Evolutionary conservation across 768 basidiomycete species (phyloP), one percentile per base, ranked within the genome.

Genomic region (Trametes cinnabarina): DNA sequence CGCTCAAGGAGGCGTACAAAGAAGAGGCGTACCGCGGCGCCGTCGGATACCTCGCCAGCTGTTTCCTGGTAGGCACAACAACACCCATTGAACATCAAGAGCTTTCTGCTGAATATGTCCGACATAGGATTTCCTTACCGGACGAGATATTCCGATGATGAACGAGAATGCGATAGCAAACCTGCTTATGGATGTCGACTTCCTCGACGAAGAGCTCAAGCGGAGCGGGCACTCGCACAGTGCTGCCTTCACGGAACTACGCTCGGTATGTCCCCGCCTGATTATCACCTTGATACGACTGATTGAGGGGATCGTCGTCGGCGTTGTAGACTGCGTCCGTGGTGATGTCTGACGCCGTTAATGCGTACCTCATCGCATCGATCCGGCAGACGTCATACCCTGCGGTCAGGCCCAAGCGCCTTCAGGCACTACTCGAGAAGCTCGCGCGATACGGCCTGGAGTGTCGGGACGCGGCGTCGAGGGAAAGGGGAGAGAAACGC

Each of bases 141-240:
- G 91, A 10, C 80, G 86, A 3, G 87, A 88, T 57, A 82, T 94
- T 23, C 74, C 78, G 8, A 81, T 81, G 75, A 83, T 95, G 77
- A 98, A 96, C 66, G 94, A 98, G 66, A 88, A 90, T 65, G 94
- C 91, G 1, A 79, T 97, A 41, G 83, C 87, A 30, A 96, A 95
- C 63, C 81, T 98, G 47, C 76, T 90, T 51, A 82, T 89, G 46
- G 95, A 98, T 68, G 82, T 94, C 58, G 85, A 87, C 57, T 97
- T 95, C 71, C 78, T 98, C 51, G 92, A 96, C 62, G 84, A 85
- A n/a, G 90, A 94, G 65, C 82, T 95, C 63, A 85, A 83, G 64
- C 77, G 85, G 43, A 86, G 89, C 52, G 91, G 87, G 20, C 80
- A 88, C 65, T 74, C 79, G 1, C 85, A 91, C 68, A 80, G 78